Percentiles rank a stretch among this genome's conserved stretches.
Evolutionary conservation across 805 yeast species (phyloP).

Genomic region (Candida dendrica): DNA sequence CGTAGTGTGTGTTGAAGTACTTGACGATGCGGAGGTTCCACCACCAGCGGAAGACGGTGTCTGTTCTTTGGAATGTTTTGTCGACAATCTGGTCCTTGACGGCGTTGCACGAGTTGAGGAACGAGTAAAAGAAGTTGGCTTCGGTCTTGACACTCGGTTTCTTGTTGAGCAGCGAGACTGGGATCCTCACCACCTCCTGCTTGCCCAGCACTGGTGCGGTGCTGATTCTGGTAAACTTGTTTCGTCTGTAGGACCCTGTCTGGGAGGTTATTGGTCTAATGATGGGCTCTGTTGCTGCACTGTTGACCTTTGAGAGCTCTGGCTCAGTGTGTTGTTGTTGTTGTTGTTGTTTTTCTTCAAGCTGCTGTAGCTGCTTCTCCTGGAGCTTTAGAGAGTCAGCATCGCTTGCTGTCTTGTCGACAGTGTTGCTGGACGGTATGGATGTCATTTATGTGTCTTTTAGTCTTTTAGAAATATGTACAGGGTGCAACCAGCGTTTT

Average conservation of each 20-base stretch:
- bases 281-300: conserved; percentile 11
- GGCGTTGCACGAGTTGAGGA: conserved; percentile 9
- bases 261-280: conserved; percentile 1
- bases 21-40: conserved; percentile 6
- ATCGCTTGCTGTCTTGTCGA: background rate
- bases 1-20: conserved; percentile 4
- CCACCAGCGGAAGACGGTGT: conserved; percentile 9
- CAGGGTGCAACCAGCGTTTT: too few relatives aligned
- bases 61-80: conserved; percentile 10
- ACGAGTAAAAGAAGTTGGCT: conserved; percentile 12
- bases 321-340: too few relatives aligned
- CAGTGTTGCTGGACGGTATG: background rate
- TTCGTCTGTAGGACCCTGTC: conserved; percentile 5
- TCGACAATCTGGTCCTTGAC: conserved; percentile 12
- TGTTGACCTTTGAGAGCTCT: background rate
- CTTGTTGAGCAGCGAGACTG: conserved; percentile 3
- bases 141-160: conserved; percentile 14
- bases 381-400: background rate
- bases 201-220: conserved; percentile 6
- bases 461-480: too few relatives aligned
- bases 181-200: conserved; percentile 4
- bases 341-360: too few relatives aligned
- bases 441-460: background rate
- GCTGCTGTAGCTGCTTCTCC: too few relatives aligned
- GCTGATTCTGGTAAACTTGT: conserved; percentile 8